These are phyloP conservation scores for Metschnikowia matae DNA, from an alignment of 805 yeast genomes.

Conservation along the genomic window DNA sequence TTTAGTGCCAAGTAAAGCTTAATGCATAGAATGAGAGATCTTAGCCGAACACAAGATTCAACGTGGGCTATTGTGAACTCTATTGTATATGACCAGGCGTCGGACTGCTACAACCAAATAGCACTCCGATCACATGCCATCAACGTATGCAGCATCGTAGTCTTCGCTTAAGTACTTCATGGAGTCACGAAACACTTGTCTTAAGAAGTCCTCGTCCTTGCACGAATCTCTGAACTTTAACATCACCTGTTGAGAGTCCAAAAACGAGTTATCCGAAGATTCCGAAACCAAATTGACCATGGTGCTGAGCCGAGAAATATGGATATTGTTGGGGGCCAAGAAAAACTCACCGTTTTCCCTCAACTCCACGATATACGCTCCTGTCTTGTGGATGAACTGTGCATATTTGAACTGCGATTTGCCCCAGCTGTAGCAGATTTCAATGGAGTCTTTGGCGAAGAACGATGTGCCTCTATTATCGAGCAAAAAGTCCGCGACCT, in stretches of 20 bases:
- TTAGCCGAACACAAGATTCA: too few species aligned
- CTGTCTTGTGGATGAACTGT: slow-evolving; percentile 87
- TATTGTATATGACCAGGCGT: too few species aligned
- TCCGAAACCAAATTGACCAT: slow-evolving; percentile 26
- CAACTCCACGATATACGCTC: slow-evolving; percentile 85
- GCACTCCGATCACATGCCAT: slow-evolving; percentile 8
- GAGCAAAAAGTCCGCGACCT: slow-evolving; percentile 66
- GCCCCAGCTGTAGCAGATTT: slow-evolving; percentile 89
- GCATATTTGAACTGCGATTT: slow-evolving; percentile 73
- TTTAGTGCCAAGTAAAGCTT: too few species aligned
- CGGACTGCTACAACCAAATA: neutral
- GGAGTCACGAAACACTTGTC: slow-evolving; percentile 57
- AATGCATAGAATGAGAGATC: too few species aligned
- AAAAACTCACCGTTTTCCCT: slow-evolving; percentile 73
- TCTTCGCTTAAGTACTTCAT: slow-evolving; percentile 42
- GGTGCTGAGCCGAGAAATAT: slow-evolving; percentile 67
- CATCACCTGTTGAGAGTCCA: slow-evolving; percentile 75
- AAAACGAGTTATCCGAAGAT: slow-evolving; percentile 25
- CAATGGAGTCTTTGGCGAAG: slow-evolving; percentile 52
- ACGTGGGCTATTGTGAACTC: too few species aligned
- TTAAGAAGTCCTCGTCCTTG: slow-evolving; percentile 44
- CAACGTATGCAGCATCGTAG: slow-evolving; percentile 19
- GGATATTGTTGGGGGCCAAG: slow-evolving; percentile 83
- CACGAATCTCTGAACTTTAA: slow-evolving; percentile 62
- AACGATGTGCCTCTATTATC: slow-evolving; percentile 75